These are phyloP conservation scores for Aspergillus sp. DNA, from an alignment of 2,329 filamentous ascomycete species.

Conservation along the genomic window DNA sequence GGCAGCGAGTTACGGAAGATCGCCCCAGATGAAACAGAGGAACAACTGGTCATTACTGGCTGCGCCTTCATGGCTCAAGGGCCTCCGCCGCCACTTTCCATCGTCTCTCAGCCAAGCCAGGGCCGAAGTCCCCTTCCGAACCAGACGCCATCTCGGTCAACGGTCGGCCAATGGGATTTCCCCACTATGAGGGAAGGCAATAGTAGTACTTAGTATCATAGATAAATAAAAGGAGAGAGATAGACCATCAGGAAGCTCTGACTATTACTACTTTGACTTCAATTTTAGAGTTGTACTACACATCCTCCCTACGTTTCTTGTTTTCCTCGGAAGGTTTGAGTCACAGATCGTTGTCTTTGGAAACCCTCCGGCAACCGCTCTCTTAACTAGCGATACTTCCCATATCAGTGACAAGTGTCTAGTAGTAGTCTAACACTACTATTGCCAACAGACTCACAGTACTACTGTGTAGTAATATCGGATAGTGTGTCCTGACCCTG, in stretches of 20 bases:
- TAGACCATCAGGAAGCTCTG: neutral
- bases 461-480: too few species aligned
- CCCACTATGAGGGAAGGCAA: conserved; percentile 10
- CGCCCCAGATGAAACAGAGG: conserved; percentile 18
- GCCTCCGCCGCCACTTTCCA: conserved; percentile 15
- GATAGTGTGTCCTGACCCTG: too few species aligned
- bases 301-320: too few species aligned
- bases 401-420: too few species aligned
- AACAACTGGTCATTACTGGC: neutral
- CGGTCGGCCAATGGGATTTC: conserved; percentile 10
- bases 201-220: conserved; percentile 13
- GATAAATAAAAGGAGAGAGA: neutral
- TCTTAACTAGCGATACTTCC: too few species aligned
- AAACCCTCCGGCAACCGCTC: too few species aligned
- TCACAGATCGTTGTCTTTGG: too few species aligned
- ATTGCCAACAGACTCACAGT: too few species aligned
- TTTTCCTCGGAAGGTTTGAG: too few species aligned
- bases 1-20: conserved; percentile 29
- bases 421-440: too few species aligned
- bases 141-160: conserved; percentile 16
- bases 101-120: conserved; percentile 14
- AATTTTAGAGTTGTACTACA: too few species aligned
- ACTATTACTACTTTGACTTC: too few species aligned
- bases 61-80: conserved; percentile 7
- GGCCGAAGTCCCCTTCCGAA: conserved; percentile 25